Conservation (phyloP, 306 rosid genomes). For the Canavalia gladiata region DNA sequence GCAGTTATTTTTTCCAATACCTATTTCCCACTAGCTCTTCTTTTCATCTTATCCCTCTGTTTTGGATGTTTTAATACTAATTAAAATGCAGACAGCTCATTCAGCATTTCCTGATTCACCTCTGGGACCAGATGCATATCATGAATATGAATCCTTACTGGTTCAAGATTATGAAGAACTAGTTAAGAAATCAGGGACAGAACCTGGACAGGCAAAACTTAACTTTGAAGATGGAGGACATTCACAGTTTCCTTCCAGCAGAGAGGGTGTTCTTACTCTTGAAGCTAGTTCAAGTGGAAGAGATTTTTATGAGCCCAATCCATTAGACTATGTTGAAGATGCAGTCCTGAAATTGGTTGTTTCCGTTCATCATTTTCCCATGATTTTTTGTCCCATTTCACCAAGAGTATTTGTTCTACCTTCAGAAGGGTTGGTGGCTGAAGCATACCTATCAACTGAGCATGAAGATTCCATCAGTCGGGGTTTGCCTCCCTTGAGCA, state of each 20-base stretch:
- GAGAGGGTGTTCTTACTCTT: conserved; percentile 58
- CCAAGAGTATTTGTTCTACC: conserved; percentile 97
- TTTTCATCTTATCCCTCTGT: not conserved
- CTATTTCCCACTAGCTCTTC: conserved; percentile 1
- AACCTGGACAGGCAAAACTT: conserved; percentile 48
- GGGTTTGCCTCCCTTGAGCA: conserved; percentile 87
- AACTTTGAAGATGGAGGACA: conserved; percentile 64
- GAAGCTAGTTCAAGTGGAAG: conserved; percentile 74
- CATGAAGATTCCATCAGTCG: conserved; percentile 82
- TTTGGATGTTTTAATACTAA: conserved; percentile 35
- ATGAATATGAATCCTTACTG: conserved; percentile 89
- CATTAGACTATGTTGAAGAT: conserved; percentile 59
- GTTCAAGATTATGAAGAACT: conserved; percentile 94
- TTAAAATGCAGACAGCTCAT: conserved; percentile 75
- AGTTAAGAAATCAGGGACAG: conserved; percentile 63
- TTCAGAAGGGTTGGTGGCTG: conserved; percentile 86
- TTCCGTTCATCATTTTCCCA: conserved; percentile 91
- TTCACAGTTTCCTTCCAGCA: conserved; percentile 59
- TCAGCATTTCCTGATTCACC: conserved; percentile 89
- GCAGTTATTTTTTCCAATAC: conserved; percentile 6
- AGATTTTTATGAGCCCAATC: conserved; percentile 57
- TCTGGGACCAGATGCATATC: conserved; percentile 94
- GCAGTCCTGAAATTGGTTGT: conserved; percentile 67
- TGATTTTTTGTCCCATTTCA: conserved; percentile 86
- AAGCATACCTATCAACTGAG: conserved; percentile 74